Evolutionary conservation across 1,139 yeast species (phyloP), one percentile per base, ranked within the genome.

Genomic region (Pichia terricola): DNA sequence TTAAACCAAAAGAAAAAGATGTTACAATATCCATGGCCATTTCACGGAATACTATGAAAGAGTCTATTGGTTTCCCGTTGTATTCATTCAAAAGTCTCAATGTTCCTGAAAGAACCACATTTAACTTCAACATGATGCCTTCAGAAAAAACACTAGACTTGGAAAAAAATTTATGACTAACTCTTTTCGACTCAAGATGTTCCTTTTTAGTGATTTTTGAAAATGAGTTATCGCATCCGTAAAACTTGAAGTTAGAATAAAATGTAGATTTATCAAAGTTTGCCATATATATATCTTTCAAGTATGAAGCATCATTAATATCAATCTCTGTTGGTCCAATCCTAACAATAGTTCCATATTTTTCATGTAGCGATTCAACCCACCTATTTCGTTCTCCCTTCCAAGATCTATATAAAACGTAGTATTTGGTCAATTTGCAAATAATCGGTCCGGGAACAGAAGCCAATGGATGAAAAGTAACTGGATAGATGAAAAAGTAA

Each of bases 1-100:
- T 62, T 0, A 59, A 52, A 0, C 89, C 89, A 48, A 79, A 69
- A 45, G 79, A 79, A 57, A 79, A 78, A 11, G 73, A 70, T 2
- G 81, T 72, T 1, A 80, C 78, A 4, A 77, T 81, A 53, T 81
- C 88, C 78, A 81, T 75, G 2, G 91, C 88, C 53, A 81, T 66
- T 11, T 81, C 67, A 25, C 79, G 80, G 66, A 80, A 81, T 25
- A 81, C 58, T 11, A 76, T 69, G 54, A 76, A 79, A 1, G 77
- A 79, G 42, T 81, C 84, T 30, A 80, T 64, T 6, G 63, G 48
- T 5, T 50, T 27, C 0, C 44, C 46, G 27, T 55, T 49, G 40
- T 52, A 40, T 5, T 45, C 40, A 22, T 53, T 54, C 28, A 68
- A 50, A 4, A 52, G 50, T 8, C 42, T 37, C 36, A 63, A 45